These are phyloP conservation scores for Saussurea involucrata DNA, from an alignment of 129 eudicot genomes.

Conservation along the genomic window DNA sequence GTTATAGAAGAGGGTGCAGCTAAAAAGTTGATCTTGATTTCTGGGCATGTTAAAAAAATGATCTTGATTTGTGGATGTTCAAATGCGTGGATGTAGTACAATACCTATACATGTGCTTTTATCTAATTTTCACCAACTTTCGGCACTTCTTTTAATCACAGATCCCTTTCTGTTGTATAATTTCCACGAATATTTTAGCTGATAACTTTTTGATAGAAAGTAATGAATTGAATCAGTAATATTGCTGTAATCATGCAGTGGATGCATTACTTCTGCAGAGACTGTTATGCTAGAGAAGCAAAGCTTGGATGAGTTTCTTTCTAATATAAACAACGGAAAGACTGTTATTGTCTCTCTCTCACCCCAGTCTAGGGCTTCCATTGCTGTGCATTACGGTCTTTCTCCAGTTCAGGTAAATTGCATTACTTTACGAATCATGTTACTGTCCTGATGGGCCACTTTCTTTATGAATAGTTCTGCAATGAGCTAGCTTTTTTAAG, in stretches of 20 bases:
- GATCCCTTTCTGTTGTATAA: neutral
- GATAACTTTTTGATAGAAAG: neutral
- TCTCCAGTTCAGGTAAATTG: slow-evolving; percentile 63
- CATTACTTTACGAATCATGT: neutral
- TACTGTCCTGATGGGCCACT: neutral
- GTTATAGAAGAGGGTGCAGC: neutral
- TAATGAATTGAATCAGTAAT: neutral
- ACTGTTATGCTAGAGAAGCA: slow-evolving; percentile 97
- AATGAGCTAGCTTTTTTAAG: neutral
- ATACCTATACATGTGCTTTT: neutral
- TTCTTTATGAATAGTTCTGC: neutral
- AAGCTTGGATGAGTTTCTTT: slow-evolving; percentile 88
- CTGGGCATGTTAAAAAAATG: neutral
- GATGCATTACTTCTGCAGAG: slow-evolving; percentile 97
- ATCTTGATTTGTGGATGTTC: neutral
- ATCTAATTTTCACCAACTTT: neutral
- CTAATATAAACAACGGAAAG: slow-evolving; percentile 62
- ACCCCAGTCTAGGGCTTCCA: slow-evolving; percentile 92
- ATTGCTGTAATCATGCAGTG: slow-evolving; percentile 59
- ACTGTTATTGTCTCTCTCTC: slow-evolving; percentile 81
- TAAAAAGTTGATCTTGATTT: neutral
- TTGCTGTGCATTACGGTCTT: slow-evolving; percentile 84
- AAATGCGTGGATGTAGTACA: neutral
- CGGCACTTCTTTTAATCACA: neutral
- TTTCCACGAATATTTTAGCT: neutral